phyloP scores from a whole-genome alignment of 345 rosid species.

The Pistacia atlantica region DNA sequence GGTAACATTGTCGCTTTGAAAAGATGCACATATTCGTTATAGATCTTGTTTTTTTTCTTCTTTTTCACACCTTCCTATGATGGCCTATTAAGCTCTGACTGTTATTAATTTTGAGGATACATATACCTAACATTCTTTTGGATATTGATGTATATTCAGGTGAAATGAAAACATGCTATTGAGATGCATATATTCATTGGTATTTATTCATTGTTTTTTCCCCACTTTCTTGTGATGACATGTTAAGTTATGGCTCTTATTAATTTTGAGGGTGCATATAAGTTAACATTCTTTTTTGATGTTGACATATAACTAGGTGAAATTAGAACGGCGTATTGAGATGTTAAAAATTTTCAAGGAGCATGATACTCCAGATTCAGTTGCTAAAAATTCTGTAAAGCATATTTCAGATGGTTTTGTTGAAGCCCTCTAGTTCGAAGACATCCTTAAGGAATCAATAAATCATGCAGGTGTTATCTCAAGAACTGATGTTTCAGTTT shows the following conservation, averaged over 20 bases:
- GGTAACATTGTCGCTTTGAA: neutral
- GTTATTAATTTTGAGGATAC: neutral
- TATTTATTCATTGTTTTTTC: neutral
- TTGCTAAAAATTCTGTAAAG: conserved; percentile 33
- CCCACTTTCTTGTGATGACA: neutral
- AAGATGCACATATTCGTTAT: neutral
- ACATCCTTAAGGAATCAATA: conserved; percentile 18
- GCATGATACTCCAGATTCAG: conserved; percentile 33
- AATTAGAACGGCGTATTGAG: conserved; percentile 63
- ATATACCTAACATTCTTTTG: neutral
- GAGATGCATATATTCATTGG: conserved; percentile 39
- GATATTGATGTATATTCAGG: conserved; percentile 39
- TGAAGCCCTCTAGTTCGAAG: conserved; percentile 32
- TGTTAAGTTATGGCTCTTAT: neutral
- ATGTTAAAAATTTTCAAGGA: conserved; percentile 72
- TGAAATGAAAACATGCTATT: conserved; percentile 58
- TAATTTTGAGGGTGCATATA: neutral
- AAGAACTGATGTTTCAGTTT: conserved; percentile 10
- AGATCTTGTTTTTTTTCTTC: neutral
- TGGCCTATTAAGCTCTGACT: neutral
- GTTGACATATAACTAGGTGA: conserved; percentile 48
- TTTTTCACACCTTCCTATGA: neutral
- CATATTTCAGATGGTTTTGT: conserved; percentile 47
- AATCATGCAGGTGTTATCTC: neutral
- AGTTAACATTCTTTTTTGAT: conserved; percentile 7